Evolutionary conservation across 495 filamentous ascomycete genomes (phyloP), one percentile per base, ranked within the genome.

Genomic region (Patellaria atrata): DNA sequence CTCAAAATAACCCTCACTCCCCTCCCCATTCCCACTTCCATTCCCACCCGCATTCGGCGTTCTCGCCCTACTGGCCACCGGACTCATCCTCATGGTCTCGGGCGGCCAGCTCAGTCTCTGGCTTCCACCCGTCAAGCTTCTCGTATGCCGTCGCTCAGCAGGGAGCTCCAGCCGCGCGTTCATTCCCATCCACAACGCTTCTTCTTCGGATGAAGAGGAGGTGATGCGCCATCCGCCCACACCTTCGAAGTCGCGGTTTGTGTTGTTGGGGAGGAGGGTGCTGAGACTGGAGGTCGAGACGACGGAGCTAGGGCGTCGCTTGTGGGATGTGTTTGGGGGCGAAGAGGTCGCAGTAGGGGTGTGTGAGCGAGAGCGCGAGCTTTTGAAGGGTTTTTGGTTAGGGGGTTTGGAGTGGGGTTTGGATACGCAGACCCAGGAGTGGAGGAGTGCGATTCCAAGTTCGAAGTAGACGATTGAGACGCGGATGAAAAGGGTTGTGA

Each of bases 241-340:
- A n/a, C 81, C 82, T 58, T 91, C 82, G 45, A 77, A 91, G 56
- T 91, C 82, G 4, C 82, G 65, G 33, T 67, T 63, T 30, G 42
- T 48, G 30, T 52, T 51, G 1, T 37, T 35, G 2, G 40, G 41
- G 20, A 45, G 27, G 7, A 31, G 16, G 20, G 29, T 36, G 27
- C 48, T 42, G 24, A 42, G 44, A 3, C 41, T 37, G 21, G 44
- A 48, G 5, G 37, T 15, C 23, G 33, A 44, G 36, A 38, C 48
- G 26, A 32, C 13, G 27, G 20, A 20, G 29, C 37, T 45, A 24
- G 33, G 45, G 27, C 45, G 48, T 12, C 46, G 37, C 22, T 41
- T 37, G 18, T 43, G 38, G 14, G 40, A 44, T 24, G 33, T 22
- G 4, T 22, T 35, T 12, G 37, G 43, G 42, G 53, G 46, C 31